phyloP scores from a whole-genome alignment of 73 alveolate species.

The Vitrella brassicaformis region DNA sequence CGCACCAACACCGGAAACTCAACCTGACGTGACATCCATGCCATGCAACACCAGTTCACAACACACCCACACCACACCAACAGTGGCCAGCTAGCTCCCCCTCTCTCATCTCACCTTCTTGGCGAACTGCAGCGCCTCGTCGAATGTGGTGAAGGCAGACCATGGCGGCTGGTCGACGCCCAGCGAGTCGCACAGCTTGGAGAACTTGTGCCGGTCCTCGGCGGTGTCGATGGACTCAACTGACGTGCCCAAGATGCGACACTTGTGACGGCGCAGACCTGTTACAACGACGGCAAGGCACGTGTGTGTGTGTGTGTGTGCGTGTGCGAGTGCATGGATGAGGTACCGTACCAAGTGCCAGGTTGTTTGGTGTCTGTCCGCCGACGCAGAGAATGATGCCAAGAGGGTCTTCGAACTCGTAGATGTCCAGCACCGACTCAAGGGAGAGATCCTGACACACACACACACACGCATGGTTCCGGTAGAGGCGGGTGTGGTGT shows the following conservation, averaged over 20 bases:
- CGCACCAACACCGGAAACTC: conserved; percentile 35
- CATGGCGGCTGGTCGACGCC: conserved; percentile 36
- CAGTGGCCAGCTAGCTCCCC: too few species aligned
- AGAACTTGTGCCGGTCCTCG: conserved; percentile 29
- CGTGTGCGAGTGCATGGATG: conserved; percentile 21
- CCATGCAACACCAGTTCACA: too few species aligned
- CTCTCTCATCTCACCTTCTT: too few species aligned
- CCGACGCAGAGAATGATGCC: conserved; percentile 29
- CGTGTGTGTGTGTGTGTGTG: background rate
- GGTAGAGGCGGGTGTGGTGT: too few species aligned
- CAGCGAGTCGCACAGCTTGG: conserved; percentile 18
- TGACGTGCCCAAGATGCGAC: conserved; percentile 21
- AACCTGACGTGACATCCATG: too few species aligned
- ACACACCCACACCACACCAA: too few species aligned
- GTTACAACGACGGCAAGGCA: too few species aligned
- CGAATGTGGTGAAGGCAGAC: conserved; percentile 24
- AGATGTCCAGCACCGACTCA: conserved; percentile 9
- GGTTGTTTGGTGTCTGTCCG: conserved; percentile 40
- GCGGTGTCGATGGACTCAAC: conserved; percentile 23
- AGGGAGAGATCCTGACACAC: background rate
- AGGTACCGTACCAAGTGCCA: too few species aligned
- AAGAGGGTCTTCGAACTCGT: conserved; percentile 14
- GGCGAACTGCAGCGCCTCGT: background rate
- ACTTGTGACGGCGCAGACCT: too few species aligned
- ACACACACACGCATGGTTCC: too few species aligned